Base-by-base conservation (phyloP, 768 basidiomycete genomes). In the Pisolithus tinctorius region DNA sequence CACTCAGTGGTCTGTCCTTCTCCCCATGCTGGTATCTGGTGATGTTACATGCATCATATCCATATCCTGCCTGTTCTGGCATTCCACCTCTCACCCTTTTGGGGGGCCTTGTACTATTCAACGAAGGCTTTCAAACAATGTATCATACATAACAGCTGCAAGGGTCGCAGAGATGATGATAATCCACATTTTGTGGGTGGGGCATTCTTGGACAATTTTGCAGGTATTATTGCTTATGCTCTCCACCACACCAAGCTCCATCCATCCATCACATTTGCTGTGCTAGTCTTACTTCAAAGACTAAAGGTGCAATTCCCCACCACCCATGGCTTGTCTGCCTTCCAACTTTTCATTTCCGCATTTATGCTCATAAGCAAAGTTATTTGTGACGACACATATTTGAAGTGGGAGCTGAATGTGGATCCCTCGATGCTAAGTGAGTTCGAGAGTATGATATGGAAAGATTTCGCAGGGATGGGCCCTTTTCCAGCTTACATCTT, bases 321-420 rank as follows among this genome's bases (percentile, higher is more conserved):
- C 3, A 86, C 84, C n/a, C 78, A 82, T 47, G 86, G 85, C 17
- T 84, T 82, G 1, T 84, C 81, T 0, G 86, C 86, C 0, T 85
- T 88, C 50, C 76, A 86, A 0, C 63, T 88, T 0, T 86, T 86
- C 60, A 78, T 88, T 13, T 82, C 82, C 0, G 82, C 86, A 0
- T 84, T 86, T 61, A 87, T 87, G 85, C 81, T 85, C 58, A 75
- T 82, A 0, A 78, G 75, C 3, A 84, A 84, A 63, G 86, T 93
- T 16, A 86, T 92, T 45, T 93, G 91, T 69, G 91, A 94, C 72
- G 91, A 93, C 60, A 93, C 90, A 14, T 98, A 97, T 62, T 73
- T 99, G 41, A 93, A 94, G 64, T 97, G 93, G 93, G 86, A 89
- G 61, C 73, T 90, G 7, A 87, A 83, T 40, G 84, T 89, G 47